phyloP scores from a whole-genome alignment of 2,329 filamentous ascomycete genomes.

The Cladosporium oxysporum region DNA sequence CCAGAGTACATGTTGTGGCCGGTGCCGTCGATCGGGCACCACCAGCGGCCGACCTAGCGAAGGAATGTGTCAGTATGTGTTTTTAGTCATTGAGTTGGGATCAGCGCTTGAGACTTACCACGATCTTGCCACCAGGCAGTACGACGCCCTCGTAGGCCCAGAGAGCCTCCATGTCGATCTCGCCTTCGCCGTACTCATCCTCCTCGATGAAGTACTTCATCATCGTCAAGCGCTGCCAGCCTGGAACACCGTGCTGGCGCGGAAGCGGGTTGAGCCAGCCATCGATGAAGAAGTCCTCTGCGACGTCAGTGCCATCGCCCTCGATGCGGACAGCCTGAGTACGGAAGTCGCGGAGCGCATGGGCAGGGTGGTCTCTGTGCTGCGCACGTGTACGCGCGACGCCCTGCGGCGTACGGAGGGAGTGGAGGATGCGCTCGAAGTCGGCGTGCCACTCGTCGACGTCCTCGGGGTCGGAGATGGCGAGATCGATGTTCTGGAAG shows the following conservation, averaged over 20 bases:
- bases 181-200: conserved; percentile 20
- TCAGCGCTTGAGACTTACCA: conserved; percentile 27
- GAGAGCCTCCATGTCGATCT: conserved; percentile 37
- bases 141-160: conserved; percentile 55
- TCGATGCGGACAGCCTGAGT: conserved; percentile 38
- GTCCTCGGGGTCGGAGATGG: conserved; percentile 26
- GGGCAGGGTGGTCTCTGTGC: conserved; percentile 22
- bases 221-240: conserved; percentile 57
- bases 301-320: conserved; percentile 42
- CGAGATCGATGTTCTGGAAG: conserved; percentile 36
- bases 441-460: conserved; percentile 38
- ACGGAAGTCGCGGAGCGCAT: not conserved
- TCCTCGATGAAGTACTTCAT: conserved; percentile 52
- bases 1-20: conserved; percentile 39
- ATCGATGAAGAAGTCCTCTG: conserved; percentile 36
- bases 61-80: not conserved
- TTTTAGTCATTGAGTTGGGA: not conserved
- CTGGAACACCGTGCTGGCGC: conserved; percentile 50
- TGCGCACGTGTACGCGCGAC: conserved; percentile 37
- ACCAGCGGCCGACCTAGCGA: conserved; percentile 48
- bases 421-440: conserved; percentile 46
- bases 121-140: conserved; percentile 49
- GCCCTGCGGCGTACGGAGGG: conserved; percentile 28
- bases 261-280: conserved; percentile 56
- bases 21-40: conserved; percentile 38